phyloP scores from a whole-genome alignment of 2,329 filamentous ascomycete species.

The Bipolaris gigantea region DNA sequence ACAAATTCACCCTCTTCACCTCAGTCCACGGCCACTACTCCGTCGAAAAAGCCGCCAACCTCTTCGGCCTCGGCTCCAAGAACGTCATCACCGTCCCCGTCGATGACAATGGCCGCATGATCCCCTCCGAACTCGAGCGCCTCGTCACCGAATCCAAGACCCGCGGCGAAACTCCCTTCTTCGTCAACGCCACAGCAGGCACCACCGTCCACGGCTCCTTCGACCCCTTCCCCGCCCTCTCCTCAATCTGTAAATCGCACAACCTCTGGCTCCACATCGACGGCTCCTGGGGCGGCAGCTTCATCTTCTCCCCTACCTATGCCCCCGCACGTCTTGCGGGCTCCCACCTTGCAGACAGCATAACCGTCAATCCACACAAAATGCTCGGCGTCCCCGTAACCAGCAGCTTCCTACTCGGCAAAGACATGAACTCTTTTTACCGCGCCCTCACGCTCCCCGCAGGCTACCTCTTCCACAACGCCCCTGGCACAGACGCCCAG shows the following conservation, averaged over 20 bases:
- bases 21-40: slow-evolving; percentile 91
- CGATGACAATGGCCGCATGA: slow-evolving; percentile 72
- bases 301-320: slow-evolving; percentile 67
- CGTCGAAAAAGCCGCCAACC: slow-evolving; percentile 90
- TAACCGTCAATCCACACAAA: slow-evolving; percentile 94
- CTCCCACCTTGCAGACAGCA: slow-evolving; percentile 72
- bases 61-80: slow-evolving; percentile 77
- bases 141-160: slow-evolving; percentile 63
- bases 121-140: slow-evolving; percentile 63
- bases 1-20: slow-evolving; percentile 81
- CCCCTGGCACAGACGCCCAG: slow-evolving; percentile 24
- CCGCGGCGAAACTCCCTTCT: slow-evolving; percentile 80
- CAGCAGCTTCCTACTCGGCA: slow-evolving; percentile 83
- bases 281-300: slow-evolving; percentile 85
- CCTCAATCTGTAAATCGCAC: slow-evolving; percentile 69
- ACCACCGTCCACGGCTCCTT: slow-evolving; percentile 91
- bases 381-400: slow-evolving; percentile 93
- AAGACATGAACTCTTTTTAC: slow-evolving; percentile 77
- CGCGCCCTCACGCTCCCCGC: slow-evolving; percentile 82
- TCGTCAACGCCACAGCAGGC: slow-evolving; percentile 93
- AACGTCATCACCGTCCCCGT: slow-evolving; percentile 76
- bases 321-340: slow-evolving; percentile 68
- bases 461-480: slow-evolving; percentile 65
- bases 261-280: slow-evolving; percentile 92
- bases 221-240: slow-evolving; percentile 74